Conservation (phyloP, 306 rosid genomes). For the Hippophae tibetana region DNA sequence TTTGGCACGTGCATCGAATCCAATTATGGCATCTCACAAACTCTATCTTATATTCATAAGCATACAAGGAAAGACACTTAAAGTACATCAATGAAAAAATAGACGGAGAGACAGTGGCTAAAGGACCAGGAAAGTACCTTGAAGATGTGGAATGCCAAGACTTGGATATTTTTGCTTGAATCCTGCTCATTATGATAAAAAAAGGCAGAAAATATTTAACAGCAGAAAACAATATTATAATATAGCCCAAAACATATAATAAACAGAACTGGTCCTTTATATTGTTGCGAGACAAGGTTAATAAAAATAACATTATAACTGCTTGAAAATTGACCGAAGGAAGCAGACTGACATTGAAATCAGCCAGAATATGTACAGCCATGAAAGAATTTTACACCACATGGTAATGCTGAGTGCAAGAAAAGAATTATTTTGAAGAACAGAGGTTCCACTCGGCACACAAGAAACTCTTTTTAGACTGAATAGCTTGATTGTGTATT, state of each 20-base stretch:
- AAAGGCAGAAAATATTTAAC: conserved; percentile 11
- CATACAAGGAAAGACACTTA: no score
- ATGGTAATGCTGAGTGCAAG: not conserved
- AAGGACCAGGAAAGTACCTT: conserved; percentile 39
- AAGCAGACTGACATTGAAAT: not conserved
- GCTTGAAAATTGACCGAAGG: conserved; percentile 7
- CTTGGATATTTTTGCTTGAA: conserved; percentile 86
- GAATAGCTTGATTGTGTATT: no score
- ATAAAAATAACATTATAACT: not conserved
- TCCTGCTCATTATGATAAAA: conserved; percentile 47
- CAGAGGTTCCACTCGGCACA: not conserved
- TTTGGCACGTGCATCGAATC: no score
- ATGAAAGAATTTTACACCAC: no score
- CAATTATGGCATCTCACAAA: no score
- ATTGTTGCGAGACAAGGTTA: conserved; percentile 5
- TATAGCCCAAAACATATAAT: conserved; percentile 5
- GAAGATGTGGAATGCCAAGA: conserved; percentile 95
- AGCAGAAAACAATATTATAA: conserved; percentile 19
- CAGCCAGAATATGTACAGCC: not conserved
- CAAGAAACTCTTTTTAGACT: no score
- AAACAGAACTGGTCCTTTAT: conserved; percentile 1
- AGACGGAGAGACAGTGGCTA: no score
- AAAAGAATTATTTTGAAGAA: no score
- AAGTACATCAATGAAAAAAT: no score
- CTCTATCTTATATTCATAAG: no score